These are phyloP conservation scores for Mantamonas sphyraenae DNA, from an alignment of 78 protist species.

Conservation along the genomic window DNA sequence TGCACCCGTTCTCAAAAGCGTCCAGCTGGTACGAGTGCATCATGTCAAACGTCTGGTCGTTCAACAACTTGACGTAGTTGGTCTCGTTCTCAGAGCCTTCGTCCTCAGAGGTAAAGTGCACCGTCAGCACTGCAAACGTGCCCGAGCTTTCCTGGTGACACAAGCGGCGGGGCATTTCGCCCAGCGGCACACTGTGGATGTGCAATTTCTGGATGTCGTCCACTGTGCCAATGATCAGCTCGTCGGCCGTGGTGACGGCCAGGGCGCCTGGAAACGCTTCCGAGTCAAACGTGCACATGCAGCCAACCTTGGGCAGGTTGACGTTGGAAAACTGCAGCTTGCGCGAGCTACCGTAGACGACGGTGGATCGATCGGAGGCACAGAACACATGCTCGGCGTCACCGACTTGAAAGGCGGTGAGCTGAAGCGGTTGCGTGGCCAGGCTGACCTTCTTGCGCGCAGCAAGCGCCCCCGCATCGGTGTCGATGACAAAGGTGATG, in stretches of 20 bases:
- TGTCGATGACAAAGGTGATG: conserved; percentile 37
- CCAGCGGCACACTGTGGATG: conserved; percentile 64
- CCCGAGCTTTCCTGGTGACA: conserved; percentile 18
- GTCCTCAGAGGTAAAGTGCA: not conserved
- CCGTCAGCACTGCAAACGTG: not conserved
- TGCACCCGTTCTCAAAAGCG: conserved; percentile 2
- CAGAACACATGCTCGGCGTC: conserved; percentile 62
- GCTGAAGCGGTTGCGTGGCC: conserved; percentile 74
- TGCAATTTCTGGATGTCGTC: conserved; percentile 85
- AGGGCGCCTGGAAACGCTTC: conserved; percentile 54
- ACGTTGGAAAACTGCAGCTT: conserved; percentile 68
- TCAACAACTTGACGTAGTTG: conserved; percentile 1
- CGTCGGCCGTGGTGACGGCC: conserved; percentile 56
- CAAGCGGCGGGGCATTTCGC: conserved; percentile 72
- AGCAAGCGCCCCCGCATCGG: conserved; percentile 12
- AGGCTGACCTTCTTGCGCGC: conserved; percentile 59
- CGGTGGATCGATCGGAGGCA: conserved; percentile 78
- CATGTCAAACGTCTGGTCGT: conserved; percentile 64
- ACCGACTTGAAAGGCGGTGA: conserved; percentile 8
- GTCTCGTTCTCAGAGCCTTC: not conserved
- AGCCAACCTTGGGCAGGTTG: conserved; percentile 42
- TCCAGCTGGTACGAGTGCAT: conserved; percentile 13
- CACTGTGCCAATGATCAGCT: conserved; percentile 46
- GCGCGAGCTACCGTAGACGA: conserved; percentile 46
- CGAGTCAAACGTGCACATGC: conserved; percentile 59